Conservation (phyloP, 78 protist species). For the Dictyostelium brefeldianum region DNA sequence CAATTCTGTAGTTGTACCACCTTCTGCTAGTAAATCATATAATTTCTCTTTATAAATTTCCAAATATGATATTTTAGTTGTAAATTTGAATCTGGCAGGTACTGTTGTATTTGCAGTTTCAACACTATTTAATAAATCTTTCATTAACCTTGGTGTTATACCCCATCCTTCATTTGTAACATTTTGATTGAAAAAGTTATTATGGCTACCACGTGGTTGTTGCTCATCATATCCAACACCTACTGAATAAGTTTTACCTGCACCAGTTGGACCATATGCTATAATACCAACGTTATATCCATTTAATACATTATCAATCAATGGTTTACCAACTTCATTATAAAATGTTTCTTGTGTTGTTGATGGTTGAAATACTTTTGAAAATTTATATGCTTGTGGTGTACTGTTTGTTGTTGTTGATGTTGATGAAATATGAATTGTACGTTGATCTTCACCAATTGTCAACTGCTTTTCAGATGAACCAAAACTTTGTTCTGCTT, state of each 20-base stretch:
- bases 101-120: neutral
- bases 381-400: conserved; percentile 28
- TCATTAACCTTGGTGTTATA: conserved; percentile 39
- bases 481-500: neutral
- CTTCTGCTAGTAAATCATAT: conserved; percentile 38
- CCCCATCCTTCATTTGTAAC: conserved; percentile 29
- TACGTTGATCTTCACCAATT: neutral
- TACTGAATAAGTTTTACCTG: conserved; percentile 77
- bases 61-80: conserved; percentile 12
- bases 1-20: neutral
- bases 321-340: conserved; percentile 27
- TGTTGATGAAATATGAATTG: neutral
- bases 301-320: conserved; percentile 12
- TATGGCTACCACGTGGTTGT: neutral
- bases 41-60: conserved; percentile 56
- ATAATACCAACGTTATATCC: conserved; percentile 80
- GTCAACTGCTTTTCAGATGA: conserved; percentile 6
- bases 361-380: conserved; percentile 19
- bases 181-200: neutral
- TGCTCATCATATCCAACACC: neutral
- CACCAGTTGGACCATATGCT: conserved; percentile 75
- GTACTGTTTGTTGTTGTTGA: neutral
- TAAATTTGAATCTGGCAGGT: neutral
- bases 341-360: conserved; percentile 54
- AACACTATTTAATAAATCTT: neutral